Conservation (phyloP, 345 rosid genomes). For the Linum tenue region DNA sequence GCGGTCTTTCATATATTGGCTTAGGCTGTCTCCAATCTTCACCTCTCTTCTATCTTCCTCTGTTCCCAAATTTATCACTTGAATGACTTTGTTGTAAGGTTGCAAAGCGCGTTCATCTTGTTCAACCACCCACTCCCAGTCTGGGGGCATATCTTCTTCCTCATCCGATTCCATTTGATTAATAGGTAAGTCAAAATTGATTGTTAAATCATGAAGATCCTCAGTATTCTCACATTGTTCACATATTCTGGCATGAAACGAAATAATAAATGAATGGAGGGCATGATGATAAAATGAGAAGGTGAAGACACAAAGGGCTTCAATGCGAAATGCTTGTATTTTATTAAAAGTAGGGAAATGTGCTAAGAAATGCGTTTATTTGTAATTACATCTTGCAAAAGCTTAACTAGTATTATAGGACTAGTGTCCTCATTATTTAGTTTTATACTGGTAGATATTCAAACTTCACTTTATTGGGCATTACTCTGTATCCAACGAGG, state of each 20-base stretch:
- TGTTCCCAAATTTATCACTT: not conserved
- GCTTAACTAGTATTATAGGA: no score
- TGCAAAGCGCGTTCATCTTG: not conserved
- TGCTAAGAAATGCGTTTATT: not conserved
- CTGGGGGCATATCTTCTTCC: slow-evolving; percentile 3
- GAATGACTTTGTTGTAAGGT: not conserved
- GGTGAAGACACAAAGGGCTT: not conserved
- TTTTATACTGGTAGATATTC: no score
- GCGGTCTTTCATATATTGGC: not conserved
- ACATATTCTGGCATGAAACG: not conserved
- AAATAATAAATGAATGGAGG: not conserved
- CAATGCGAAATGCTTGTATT: not conserved
- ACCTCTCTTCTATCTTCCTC: not conserved
- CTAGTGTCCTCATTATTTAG: no score
- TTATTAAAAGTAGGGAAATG: no score
- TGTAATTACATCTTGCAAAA: no score
- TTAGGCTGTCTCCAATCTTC: not conserved
- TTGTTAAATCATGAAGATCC: not conserved
- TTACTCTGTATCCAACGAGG: not conserved
- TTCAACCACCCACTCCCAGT: not conserved
- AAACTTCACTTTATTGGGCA: not conserved
- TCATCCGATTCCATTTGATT: not conserved
- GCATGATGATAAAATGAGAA: not conserved
- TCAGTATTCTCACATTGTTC: not conserved
- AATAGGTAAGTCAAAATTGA: not conserved